These are phyloP conservation scores for Mucor plumbeus DNA, from an alignment of 371 early-diverging fungal species.

Conservation along the genomic window DNA sequence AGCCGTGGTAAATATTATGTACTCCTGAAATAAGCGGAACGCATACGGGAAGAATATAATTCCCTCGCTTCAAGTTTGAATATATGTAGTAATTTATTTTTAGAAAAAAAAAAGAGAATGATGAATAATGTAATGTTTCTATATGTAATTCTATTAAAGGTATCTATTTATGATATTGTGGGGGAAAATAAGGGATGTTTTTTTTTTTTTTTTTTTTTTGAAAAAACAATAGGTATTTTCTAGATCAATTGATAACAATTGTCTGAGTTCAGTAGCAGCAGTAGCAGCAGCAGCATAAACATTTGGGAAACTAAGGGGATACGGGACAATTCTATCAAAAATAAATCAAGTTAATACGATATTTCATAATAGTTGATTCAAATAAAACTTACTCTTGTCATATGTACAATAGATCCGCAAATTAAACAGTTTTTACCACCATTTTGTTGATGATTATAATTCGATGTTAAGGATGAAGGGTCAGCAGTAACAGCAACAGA, in stretches of 20 bases:
- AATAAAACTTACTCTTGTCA: constrained; percentile 14
- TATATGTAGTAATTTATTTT: background rate
- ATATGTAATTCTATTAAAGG: constrained; percentile 1
- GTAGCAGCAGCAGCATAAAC: constrained; percentile 4
- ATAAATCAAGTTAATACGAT: background rate
- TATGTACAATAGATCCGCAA: constrained; percentile 17
- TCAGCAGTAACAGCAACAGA: background rate
- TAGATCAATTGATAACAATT: background rate
- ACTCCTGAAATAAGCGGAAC: background rate
- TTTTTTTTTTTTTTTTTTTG: too few relatives aligned
- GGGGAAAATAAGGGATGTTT: too few relatives aligned
- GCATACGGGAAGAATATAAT: background rate
- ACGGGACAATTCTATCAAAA: constrained; percentile 17
- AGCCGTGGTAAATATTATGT: constrained; percentile 1
- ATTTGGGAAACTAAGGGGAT: constrained; percentile 8
- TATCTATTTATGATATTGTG: background rate
- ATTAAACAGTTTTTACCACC: constrained; percentile 10
- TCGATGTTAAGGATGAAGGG: background rate
- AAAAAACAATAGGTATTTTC: background rate
- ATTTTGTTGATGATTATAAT: background rate
- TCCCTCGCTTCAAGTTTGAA: background rate
- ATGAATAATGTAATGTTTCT: background rate
- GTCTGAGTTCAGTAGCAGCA: background rate
- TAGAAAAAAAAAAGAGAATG: background rate
- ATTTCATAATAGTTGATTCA: background rate